Base-by-base conservation (phyloP, 495 filamentous ascomycete genomes). In the Filosporella fistucella region DNA sequence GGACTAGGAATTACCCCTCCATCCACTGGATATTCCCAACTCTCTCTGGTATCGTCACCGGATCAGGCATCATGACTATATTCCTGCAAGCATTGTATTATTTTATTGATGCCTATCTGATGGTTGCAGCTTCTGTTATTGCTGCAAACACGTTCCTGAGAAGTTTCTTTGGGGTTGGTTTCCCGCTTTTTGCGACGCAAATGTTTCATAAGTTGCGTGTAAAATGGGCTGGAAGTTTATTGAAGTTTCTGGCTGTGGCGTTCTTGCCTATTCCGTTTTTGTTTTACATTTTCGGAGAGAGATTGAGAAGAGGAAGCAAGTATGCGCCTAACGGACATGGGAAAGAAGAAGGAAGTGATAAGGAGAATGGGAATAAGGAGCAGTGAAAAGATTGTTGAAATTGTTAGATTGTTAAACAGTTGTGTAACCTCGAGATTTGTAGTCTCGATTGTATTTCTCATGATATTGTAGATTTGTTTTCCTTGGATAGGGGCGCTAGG, bases 111-210 rank as follows among this genome's bases (percentile, higher is more conserved):
- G 65, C 72, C 0, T 86, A 86, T 53, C 68, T 72, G 5, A 66
- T 68, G 20, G 75, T 74, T 21, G 73, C 80, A 2, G 82, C 83
- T 0, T 77, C 71, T 18, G 82, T 82, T 4, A 58, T 77, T 22
- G 80, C 77, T n/a, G 80, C 80, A 5, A 84, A 85, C 46, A 77
- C 78, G 8, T 63, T 89, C 33, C 63, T 80, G 1, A 69, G 85
- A 26, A 87, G 86, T 48, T 57, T 65, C 0, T 52, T 84, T 25
- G 82, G 74, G 1, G 78, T 77, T 16, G 76, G 67, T 1, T 88
- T 86, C 56, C 85, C 44, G 12, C 51, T 53, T 0, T 47, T 53
- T 29, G 44, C 39, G n/a, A 40, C 32, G 10, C 29, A 30, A 17
- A 49, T 55, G 46, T 55, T 46, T n/a, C 4, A 46, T 22, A 30